These are phyloP conservation scores for Neocallimastix lanati DNA, from an alignment of 192 early-diverging fungal genomes.

Conservation along the genomic window DNA sequence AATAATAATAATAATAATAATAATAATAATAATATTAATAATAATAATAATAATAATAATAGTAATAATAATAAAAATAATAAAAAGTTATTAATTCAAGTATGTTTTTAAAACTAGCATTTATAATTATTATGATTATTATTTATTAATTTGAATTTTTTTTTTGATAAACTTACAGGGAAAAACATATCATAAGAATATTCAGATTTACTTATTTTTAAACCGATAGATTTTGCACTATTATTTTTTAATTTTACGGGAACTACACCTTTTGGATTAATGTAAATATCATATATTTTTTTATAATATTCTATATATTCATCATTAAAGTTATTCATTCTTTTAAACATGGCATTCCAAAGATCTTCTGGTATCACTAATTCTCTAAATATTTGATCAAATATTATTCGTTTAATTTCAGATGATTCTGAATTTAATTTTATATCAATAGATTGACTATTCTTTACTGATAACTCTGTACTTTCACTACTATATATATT, in stretches of 20 bases:
- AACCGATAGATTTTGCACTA: neutral
- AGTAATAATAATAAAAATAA: too few species aligned
- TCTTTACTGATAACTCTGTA: neutral
- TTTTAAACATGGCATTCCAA: neutral
- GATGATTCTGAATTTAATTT: neutral
- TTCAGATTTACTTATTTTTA: neutral
- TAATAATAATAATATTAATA: too few species aligned
- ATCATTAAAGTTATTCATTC: neutral
- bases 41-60: too few species aligned
- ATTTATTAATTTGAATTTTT: too few species aligned
- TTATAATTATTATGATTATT: too few species aligned
- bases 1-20: too few species aligned
- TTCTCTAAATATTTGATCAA: neutral
- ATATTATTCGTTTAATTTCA: neutral
- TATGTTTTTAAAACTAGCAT: too few species aligned
- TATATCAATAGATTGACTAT: neutral
- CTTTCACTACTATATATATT: neutral
- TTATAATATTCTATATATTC: neutral
- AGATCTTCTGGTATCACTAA: neutral
- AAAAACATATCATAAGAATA: neutral
- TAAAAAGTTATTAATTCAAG: too few species aligned
- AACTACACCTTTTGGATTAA: neutral
- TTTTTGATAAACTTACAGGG: too few species aligned
- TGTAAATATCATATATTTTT: neutral
- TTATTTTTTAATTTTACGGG: neutral